Evolutionary conservation across 768 basidiomycete genomes (phyloP), one percentile per base, ranked within the genome.

Genomic region (Termitomyces eurrhizus): DNA sequence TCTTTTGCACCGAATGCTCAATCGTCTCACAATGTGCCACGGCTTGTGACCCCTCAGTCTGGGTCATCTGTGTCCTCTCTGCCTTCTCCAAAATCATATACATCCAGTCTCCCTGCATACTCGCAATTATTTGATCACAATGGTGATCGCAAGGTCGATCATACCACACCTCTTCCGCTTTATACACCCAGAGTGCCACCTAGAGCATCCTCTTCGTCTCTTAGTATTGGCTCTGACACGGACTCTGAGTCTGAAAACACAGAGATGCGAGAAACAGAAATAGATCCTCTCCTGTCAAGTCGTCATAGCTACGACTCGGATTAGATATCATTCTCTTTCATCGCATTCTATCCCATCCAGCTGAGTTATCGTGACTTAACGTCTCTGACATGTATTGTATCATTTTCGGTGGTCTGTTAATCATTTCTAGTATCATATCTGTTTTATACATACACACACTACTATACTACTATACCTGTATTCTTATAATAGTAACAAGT

Each of bases 71-170:
- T 58, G 26, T 49, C 66, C 14, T 62, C 62, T 29, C 56, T 66
- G 59, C 44, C 67, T 21, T 63, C 62, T 48, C 56, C 67, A 50
- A 60, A 62, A 54, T 58, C 68, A 52, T 68, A 61, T 52, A 57
- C 74, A 37, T 54, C 65, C 11, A 71, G 64, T 32, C 82, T 91
- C 21, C 92, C 92, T 2, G 81, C 86, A 3, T 93, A 93, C 68
- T 90, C 89, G 6, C 89, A 92, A 64, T 77, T 93, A 21, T 93
- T 87, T 73, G 75, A 92, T 67, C 67, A 77, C 18, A 89, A 90
- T 65, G 92, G 92, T 18, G 87, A 91, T 56, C 80, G 80, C 57
- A 89, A 85, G 73, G 77, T 89, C 52, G 90, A 92, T 67, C 79
- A 82, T 62, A 83, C 81, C 36, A 63, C 69, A n/a, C 87, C 85